Percentiles rank a stretch among this genome's conserved stretches.
These are phyloP conservation scores for Kondoa subrosea DNA, from an alignment of 768 basidiomycete species.

Conservation along the genomic window DNA sequence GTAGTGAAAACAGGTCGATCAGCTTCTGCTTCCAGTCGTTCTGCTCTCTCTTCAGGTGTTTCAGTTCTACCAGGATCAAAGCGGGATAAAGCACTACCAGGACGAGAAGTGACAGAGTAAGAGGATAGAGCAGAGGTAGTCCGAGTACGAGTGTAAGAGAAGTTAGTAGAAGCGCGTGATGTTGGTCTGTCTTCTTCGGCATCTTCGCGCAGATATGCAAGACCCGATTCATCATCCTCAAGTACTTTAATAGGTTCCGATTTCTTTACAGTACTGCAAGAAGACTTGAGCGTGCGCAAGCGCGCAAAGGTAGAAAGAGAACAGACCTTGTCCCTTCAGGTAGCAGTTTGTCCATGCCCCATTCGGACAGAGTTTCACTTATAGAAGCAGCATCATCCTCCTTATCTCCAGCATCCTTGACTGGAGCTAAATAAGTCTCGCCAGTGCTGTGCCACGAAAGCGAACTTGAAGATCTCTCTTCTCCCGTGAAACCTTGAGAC, in stretches of 20 bases:
- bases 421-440: neutral
- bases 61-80: neutral
- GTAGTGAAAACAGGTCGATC: neutral
- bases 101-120: neutral
- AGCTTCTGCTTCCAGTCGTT: neutral
- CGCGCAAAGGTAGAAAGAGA: too few species aligned
- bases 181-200: neutral
- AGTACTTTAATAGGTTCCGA: neutral
- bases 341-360: neutral
- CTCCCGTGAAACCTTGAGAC: neutral
- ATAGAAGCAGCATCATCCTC: neutral
- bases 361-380: neutral
- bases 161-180: neutral
- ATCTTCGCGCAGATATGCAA: neutral
- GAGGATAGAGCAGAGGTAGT: neutral
- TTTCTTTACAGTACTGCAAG: neutral
- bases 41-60: neutral
- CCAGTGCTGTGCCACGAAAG: neutral
- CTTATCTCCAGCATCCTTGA: neutral
- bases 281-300: too few species aligned
- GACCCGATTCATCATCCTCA: neutral
- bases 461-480: neutral
- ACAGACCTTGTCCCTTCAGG: too few species aligned
- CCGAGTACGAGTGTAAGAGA: neutral
- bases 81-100: neutral